phyloP scores from a whole-genome alignment of 805 yeast genomes.

The Sugiyamaella smithiae region DNA sequence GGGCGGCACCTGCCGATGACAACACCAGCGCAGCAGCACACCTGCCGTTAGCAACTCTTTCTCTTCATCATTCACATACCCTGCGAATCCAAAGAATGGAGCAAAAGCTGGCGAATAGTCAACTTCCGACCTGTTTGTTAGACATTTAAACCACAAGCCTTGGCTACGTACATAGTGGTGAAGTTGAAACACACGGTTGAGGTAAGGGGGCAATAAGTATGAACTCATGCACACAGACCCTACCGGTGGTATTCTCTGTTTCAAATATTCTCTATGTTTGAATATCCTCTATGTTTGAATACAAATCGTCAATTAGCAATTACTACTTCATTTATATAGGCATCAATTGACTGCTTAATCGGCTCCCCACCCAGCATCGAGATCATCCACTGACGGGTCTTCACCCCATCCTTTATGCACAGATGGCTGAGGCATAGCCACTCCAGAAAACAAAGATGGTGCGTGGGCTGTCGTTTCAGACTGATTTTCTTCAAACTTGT shows the following conservation, averaged over 20 bases:
- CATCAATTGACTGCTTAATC: neutral
- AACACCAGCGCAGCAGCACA: constrained; percentile 90
- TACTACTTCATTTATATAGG: no score
- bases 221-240: neutral
- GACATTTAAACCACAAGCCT: neutral
- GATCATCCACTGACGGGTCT: constrained; percentile 23
- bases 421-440: constrained; percentile 26
- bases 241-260: no score
- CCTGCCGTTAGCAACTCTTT: constrained; percentile 25
- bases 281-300: no score
- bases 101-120: constrained; percentile 85
- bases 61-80: constrained; percentile 42
- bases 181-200: neutral
- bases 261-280: no score
- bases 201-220: neutral
- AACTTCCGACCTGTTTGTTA: constrained; percentile 35
- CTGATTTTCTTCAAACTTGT: constrained; percentile 57
- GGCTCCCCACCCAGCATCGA: constrained; percentile 17
- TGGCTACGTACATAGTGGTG: neutral
- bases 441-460: constrained; percentile 16
- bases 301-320: no score
- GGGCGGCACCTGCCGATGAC: constrained; percentile 96
- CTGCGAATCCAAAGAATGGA: constrained; percentile 97
- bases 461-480: constrained; percentile 7
- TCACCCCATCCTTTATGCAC: constrained; percentile 29